phyloP scores from a whole-genome alignment of 345 rosid genomes.

The Ceriops decandra region DNA sequence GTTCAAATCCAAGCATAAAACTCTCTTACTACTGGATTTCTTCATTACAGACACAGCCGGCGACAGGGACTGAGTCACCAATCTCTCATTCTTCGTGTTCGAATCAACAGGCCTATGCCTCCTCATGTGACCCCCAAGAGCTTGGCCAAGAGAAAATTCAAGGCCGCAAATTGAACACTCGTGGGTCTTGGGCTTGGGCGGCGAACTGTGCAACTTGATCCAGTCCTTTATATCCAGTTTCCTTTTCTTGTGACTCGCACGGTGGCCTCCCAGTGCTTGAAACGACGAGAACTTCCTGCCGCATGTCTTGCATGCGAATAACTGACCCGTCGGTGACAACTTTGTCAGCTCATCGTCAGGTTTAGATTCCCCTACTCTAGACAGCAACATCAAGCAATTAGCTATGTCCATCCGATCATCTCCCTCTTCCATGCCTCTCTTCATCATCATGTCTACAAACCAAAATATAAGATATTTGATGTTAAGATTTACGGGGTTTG shows the following conservation, averaged over 20 bases:
- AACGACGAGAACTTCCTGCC: constrained; percentile 65
- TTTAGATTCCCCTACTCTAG: constrained; percentile 42
- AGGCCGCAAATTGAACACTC: constrained; percentile 84
- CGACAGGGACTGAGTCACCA: constrained; percentile 27
- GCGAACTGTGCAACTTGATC: constrained; percentile 25
- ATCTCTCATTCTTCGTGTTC: not conserved
- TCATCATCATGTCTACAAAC: constrained; percentile 20
- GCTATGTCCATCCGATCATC: constrained; percentile 40
- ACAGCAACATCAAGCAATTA: constrained; percentile 61
- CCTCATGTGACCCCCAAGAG: constrained; percentile 97
- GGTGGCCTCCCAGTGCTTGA: constrained; percentile 91
- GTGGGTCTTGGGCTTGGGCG: constrained; percentile 57
- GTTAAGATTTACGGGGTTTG: not conserved
- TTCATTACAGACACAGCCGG: constrained; percentile 51
- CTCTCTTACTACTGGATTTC: constrained; percentile 54
- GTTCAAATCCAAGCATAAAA: constrained; percentile 60
- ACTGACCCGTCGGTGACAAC: constrained; percentile 19
- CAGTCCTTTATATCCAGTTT: constrained; percentile 27
- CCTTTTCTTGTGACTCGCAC: constrained; percentile 80
- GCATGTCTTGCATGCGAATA: constrained; percentile 85
- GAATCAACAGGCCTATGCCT: constrained; percentile 43
- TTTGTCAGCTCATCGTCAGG: not conserved
- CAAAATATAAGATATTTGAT: not conserved
- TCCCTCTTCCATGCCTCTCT: constrained; percentile 40
- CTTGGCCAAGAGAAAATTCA: constrained; percentile 80